Evolutionary conservation across 805 yeast genomes (phyloP).

Genomic region (Candida taoyuanica): DNA sequence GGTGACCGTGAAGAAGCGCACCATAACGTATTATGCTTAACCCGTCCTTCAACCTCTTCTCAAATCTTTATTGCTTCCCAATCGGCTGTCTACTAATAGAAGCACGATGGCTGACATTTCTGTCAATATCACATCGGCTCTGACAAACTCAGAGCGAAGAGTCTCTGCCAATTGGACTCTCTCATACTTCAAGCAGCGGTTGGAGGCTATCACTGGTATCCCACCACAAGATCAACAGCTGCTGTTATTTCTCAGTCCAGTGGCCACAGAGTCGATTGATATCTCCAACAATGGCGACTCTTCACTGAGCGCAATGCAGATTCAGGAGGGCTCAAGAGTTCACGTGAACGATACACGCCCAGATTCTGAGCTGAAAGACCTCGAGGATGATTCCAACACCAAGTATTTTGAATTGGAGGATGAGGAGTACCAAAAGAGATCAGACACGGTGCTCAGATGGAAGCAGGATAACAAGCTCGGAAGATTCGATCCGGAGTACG

Average conservation of each 20-base stretch:
- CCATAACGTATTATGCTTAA: no score
- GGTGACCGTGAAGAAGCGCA: neutral
- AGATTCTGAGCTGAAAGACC: slow-evolving; percentile 43
- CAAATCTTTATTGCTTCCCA: no score
- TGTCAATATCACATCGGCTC: slow-evolving; percentile 55
- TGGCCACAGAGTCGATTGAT: slow-evolving; percentile 28
- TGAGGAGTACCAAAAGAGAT: slow-evolving; percentile 54
- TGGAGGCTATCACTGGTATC: slow-evolving; percentile 74
- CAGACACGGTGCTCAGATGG: slow-evolving; percentile 71
- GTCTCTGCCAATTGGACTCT: slow-evolving; percentile 61
- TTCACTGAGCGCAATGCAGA: neutral
- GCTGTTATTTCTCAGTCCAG: slow-evolving; percentile 37
- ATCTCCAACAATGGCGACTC: slow-evolving; percentile 1
- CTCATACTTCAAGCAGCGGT: slow-evolving; percentile 42
- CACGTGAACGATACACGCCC: slow-evolving; percentile 56
- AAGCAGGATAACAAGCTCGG: slow-evolving; percentile 67
- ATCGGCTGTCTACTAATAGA: no score
- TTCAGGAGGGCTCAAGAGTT: slow-evolving; percentile 14
- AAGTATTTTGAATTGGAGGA: slow-evolving; percentile 46
- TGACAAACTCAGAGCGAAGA: slow-evolving; percentile 67
- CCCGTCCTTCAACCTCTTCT: no score
- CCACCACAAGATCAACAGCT: slow-evolving; percentile 52
- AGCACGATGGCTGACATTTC: slow-evolving; percentile 36
- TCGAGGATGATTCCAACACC: slow-evolving; percentile 32
- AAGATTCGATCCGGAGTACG: slow-evolving; percentile 55